Conservation (phyloP, 73 alveolate species). For the Stentor coeruleus region DNA sequence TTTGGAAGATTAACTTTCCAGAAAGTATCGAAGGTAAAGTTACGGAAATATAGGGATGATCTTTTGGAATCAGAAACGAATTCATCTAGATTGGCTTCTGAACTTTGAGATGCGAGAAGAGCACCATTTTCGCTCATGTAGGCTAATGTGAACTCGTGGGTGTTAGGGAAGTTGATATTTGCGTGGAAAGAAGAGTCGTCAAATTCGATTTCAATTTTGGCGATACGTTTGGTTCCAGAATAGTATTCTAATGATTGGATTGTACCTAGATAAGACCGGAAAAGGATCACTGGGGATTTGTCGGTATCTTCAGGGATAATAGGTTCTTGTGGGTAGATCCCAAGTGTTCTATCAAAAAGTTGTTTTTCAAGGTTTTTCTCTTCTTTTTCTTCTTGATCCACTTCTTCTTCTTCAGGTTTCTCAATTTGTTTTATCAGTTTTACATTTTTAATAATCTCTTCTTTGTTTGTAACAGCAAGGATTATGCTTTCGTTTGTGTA, state of each 20-base stretch:
- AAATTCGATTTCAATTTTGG: conserved; percentile 48
- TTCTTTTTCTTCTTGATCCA: background rate
- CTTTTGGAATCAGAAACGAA: conserved; percentile 42
- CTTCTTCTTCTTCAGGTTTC: background rate
- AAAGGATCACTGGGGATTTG: background rate
- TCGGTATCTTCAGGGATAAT: background rate
- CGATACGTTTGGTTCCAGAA: background rate
- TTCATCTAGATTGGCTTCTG: conserved; percentile 34
- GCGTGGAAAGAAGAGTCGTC: conserved; percentile 39
- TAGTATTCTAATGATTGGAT: background rate
- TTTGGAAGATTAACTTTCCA: conserved; percentile 41
- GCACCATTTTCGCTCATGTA: conserved; percentile 37
- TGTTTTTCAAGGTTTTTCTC: background rate
- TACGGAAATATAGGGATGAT: background rate
- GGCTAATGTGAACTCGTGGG: conserved; percentile 35
- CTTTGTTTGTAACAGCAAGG: background rate
- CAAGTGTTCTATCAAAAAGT: conserved; percentile 10
- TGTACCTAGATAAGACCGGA: background rate
- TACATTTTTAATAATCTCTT: background rate
- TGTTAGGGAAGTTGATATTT: conserved; percentile 40
- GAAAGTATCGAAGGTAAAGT: background rate
- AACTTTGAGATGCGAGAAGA: conserved; percentile 43
- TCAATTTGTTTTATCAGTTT: background rate
- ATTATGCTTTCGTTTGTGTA: background rate
- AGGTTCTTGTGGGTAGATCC: background rate